Base-by-base conservation (phyloP, 768 basidiomycete genomes). In the Trametopsis cervina region DNA sequence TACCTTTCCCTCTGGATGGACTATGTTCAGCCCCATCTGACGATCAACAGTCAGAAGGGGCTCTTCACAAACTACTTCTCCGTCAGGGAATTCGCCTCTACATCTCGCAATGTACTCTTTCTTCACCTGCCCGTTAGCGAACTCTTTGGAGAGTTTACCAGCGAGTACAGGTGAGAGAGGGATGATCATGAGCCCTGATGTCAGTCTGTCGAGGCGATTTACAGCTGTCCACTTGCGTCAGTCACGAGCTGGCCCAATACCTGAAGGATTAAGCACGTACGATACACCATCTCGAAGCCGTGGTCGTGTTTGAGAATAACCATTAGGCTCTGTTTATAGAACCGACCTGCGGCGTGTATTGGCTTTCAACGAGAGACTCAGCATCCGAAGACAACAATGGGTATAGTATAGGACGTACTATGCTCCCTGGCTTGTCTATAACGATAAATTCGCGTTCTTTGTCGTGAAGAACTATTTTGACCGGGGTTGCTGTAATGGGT, bases 21-120 rank as follows among this genome's bases (percentile, higher is more conserved):
- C 89, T 44, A 98, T 85, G 52, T 97, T 97, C 40, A 99, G 66
- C 3, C 96, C 96, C 83, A 97, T 93, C 62, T 97, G 94, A 44
- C 93, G 76, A 66, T 99, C 96, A 1, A 97, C 82, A 0, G 92
- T 93, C 49, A 99, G 65, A 5, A 99, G 67, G 1, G 92, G 89
- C 59, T 91, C 73, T 51, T 94, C 89, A 51, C 92, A 92, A 0
- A 75, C 64, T n/a, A 90, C 68, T 59, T 93, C 87, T 45, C 77
- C 84, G 91, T 69, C 74, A 4, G 93, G 89, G 58, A 99, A 98
- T 61, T 80, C 68, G 2, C 96, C 94, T 58, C 73, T 75, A 46
- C 86, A 90, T 40, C 94, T 73, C 1, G 95, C 93, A 18, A 98
- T 75, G 58, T 99, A 99, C 61, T 89, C 91, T 66, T 99, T 99